Conservation (phyloP, 129 eudicot genomes). For the Saposhnikovia divaricata region DNA sequence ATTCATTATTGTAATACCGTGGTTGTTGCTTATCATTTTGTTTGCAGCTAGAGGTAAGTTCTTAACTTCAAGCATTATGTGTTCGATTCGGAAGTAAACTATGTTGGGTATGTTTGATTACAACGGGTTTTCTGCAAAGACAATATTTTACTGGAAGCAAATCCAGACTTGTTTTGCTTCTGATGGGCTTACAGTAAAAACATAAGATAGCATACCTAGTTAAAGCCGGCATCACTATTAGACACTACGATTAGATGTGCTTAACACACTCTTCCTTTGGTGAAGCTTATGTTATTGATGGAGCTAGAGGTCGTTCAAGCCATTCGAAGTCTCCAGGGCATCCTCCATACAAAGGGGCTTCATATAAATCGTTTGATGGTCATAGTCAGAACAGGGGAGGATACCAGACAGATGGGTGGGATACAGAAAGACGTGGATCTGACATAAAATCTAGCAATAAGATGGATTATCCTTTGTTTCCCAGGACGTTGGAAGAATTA, state of each 20-base stretch:
- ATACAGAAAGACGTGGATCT: slow-evolving; percentile 41
- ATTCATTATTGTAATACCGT: slow-evolving; percentile 17
- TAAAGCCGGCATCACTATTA: slow-evolving; percentile 36
- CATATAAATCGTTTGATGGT: slow-evolving; percentile 51
- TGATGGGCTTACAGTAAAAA: slow-evolving; percentile 34
- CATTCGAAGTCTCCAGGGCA: slow-evolving; percentile 74
- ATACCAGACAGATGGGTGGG: slow-evolving; percentile 54
- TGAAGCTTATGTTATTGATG: slow-evolving; percentile 95
- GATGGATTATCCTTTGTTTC: slow-evolving; percentile 36
- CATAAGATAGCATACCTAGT: slow-evolving; percentile 43
- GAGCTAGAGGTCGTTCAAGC: slow-evolving; percentile 62
- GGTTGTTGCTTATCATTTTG: slow-evolving; percentile 39
- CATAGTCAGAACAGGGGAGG: slow-evolving; percentile 43
- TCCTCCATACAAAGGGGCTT: slow-evolving; percentile 36
- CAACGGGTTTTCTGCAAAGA: slow-evolving; percentile 41
- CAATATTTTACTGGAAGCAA: slow-evolving; percentile 36
- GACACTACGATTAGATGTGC: slow-evolving; percentile 50
- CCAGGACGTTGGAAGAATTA: slow-evolving; percentile 63
- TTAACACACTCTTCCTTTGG: slow-evolving; percentile 75
- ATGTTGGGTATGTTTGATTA: slow-evolving; percentile 57
- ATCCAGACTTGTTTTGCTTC: slow-evolving; percentile 31
- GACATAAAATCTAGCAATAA: slow-evolving; percentile 37
- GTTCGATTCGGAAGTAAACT: slow-evolving; percentile 64
- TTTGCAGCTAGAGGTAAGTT: slow-evolving; percentile 98
- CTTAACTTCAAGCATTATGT: slow-evolving; percentile 62